phyloP scores from a whole-genome alignment of 768 basidiomycete genomes.

The Baorangia bicolor region DNA sequence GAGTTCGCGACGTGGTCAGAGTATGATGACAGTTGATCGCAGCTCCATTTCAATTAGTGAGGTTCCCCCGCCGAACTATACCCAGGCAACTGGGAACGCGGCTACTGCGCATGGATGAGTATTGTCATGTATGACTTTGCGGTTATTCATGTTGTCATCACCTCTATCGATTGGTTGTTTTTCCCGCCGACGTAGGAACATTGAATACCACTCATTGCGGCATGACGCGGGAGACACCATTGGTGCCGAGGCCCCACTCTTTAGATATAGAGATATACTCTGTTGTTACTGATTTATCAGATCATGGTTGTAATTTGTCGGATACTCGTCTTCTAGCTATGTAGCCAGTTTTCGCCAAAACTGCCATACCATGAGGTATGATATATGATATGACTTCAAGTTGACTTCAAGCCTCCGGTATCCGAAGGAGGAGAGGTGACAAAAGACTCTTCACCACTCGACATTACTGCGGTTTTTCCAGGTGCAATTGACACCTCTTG shows the following conservation, averaged over 20 bases:
- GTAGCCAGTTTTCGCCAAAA: neutral
- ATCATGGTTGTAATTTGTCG: neutral
- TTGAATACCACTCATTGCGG: neutral
- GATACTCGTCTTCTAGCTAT: neutral
- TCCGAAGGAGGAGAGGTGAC: neutral
- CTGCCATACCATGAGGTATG: neutral
- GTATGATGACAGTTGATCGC: neutral
- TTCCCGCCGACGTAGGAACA: neutral
- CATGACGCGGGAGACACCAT: too few relatives aligned
- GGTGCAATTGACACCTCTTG: neutral
- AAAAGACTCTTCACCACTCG: neutral
- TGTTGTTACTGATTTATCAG: neutral
- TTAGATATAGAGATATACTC: too few relatives aligned
- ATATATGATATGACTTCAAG: too few relatives aligned
- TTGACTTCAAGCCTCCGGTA: too few relatives aligned
- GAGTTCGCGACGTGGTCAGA: conserved; percentile 1
- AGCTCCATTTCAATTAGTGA: conserved; percentile 18
- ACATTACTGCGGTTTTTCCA: neutral
- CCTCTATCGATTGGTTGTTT: neutral
- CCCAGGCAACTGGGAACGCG: conserved; percentile 13
- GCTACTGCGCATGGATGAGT: neutral
- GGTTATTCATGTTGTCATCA: neutral
- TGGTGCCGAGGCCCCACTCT: too few relatives aligned
- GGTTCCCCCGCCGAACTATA: conserved; percentile 26
- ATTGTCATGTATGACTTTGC: neutral